Base-by-base conservation (phyloP, 768 basidiomycete genomes). In the Amanita fuliginea region DNA sequence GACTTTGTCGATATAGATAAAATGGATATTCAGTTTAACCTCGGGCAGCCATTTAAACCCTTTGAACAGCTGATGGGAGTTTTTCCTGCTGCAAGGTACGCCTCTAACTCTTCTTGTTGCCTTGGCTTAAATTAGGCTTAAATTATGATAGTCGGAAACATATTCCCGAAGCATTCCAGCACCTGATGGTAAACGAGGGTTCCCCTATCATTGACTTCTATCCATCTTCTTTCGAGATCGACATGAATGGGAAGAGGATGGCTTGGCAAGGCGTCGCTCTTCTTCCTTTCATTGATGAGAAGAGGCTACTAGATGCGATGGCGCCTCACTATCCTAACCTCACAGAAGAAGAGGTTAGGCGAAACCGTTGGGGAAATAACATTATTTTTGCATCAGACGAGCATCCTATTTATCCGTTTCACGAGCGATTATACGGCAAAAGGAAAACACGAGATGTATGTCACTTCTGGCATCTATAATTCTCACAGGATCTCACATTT, bases 201-300 rank as follows among this genome's bases (percentile, higher is more conserved):
- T 97, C 94, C 0, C 90, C 92, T 6, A 97, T 98, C 64, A 79
- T 91, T 52, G 94, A 98, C 60, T 98, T 97, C 69, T 98, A 98
- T 66, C 95, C 95, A 0, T 54, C 73, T 0, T 79, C 84, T 13
- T 99, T 99, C 64, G 81, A 94, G 57, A 84, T 98, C 59, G 96
- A 99, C 65, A 99, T 99, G 96, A 99, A 99, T 60, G 96, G 96
- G 51, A 98, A 98, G 70, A 89, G 87, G 67, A 97, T 98, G 94
- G 75, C 88, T 6, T 99, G 96, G 96, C 95, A 99, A 65, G 96
- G 96, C 47, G 92, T 99, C 49, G 94, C 96, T 0, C 71, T 99
- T 7, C 71, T 99, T 18, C 94, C 96, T 0, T 99, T 98, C 71
- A 98, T 99, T 54, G 89, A 98, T 60, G 75, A 83, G 62, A 75